Conservation (phyloP, 352 stramenopile species). For the Globisporangium iwayamae region DNA sequence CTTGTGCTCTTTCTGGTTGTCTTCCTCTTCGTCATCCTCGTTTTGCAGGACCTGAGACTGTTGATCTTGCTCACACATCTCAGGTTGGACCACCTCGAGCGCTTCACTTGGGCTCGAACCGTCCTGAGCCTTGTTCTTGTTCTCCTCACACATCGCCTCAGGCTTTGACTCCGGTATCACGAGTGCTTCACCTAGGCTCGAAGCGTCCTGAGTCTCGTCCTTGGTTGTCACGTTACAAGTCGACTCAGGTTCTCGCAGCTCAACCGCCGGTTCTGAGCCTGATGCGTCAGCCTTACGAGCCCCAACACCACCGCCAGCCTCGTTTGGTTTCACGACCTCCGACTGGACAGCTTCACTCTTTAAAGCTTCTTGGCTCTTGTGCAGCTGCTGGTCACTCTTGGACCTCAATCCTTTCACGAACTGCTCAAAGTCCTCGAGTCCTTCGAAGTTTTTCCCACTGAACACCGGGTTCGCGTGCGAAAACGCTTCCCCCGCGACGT, state of each 20-base stretch:
- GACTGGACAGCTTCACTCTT: neutral
- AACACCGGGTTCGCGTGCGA: slow-evolving; percentile 47
- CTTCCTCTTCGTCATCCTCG: neutral
- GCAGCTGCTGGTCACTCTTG: slow-evolving; percentile 8
- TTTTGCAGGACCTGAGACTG: no score
- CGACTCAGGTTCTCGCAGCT: slow-evolving; percentile 17
- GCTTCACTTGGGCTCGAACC: no score
- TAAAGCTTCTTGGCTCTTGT: neutral
- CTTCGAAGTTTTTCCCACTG: slow-evolving; percentile 39
- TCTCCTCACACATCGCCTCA: no score
- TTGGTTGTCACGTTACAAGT: neutral
- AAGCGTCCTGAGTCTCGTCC: neutral
- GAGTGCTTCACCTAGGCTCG: neutral
- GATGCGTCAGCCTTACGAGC: neutral
- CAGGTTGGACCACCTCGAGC: no score
- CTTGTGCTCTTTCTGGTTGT: slow-evolving; percentile 7
- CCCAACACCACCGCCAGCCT: neutral
- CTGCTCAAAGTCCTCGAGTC: slow-evolving; percentile 44
- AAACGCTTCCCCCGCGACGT: slow-evolving; percentile 55
- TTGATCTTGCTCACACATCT: no score
- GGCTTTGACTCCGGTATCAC: neutral
- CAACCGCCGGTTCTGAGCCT: neutral
- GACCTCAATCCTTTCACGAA: slow-evolving; percentile 45
- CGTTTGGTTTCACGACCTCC: neutral
- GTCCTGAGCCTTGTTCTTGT: neutral